Conservation (phyloP, 192 early-diverging fungal genomes). For the Globomyces pollinis-pini region DNA sequence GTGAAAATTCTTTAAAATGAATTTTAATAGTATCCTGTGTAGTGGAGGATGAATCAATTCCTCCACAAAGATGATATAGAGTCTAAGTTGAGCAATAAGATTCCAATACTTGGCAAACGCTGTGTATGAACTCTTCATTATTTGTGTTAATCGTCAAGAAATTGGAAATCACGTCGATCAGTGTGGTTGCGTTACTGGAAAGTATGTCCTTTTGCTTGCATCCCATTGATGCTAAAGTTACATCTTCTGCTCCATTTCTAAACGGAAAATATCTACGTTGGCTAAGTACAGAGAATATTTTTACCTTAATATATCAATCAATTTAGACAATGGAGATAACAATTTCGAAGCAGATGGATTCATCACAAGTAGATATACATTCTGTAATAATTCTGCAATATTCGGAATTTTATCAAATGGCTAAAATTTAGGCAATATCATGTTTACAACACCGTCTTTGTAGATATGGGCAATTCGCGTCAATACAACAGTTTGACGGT, state of each 20-base stretch:
- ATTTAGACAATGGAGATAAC: not conserved
- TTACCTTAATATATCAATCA: not conserved
- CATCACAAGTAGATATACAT: not conserved
- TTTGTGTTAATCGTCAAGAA: not conserved
- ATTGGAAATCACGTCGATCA: too few relatives aligned
- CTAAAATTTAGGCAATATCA: not conserved
- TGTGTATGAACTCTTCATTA: not conserved
- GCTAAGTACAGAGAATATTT: not conserved
- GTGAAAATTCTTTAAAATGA: not conserved
- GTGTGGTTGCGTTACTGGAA: too few relatives aligned
- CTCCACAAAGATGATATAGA: not conserved
- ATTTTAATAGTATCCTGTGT: not conserved
- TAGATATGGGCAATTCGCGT: not conserved
- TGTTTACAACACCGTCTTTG: not conserved
- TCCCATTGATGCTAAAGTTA: not conserved
- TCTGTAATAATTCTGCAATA: not conserved
- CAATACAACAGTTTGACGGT: not conserved
- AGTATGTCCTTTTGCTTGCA: not conserved
- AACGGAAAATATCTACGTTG: not conserved
- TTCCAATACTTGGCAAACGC: not conserved
- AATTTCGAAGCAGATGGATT: not conserved
- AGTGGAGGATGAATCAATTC: not conserved
- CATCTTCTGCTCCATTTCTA: not conserved
- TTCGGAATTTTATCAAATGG: not conserved
- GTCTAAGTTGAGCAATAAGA: not conserved